Evolutionary conservation across 768 basidiomycete species (phyloP).

Genomic region (Tulasnella sp.): DNA sequence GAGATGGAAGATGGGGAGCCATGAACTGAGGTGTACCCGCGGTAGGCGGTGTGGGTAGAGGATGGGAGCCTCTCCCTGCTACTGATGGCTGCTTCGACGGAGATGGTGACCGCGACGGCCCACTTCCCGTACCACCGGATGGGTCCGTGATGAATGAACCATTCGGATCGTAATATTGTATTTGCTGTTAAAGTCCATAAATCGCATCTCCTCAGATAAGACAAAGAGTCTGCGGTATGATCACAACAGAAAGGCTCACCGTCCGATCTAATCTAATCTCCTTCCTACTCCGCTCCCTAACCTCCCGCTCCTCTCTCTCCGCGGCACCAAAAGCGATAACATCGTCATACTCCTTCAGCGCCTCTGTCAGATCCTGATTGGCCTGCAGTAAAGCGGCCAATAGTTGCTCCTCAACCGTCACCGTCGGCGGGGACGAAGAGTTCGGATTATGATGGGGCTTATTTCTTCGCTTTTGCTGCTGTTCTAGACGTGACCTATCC

Average conservation of each 20-base stretch:
- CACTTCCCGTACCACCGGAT: slow-evolving; percentile 12
- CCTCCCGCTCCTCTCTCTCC: slow-evolving; percentile 40
- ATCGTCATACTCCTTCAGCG: slow-evolving; percentile 66
- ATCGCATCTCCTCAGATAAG: too few species aligned
- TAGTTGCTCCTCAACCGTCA: slow-evolving; percentile 64
- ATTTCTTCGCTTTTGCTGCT: slow-evolving; percentile 22
- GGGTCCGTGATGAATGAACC: slow-evolving; percentile 19
- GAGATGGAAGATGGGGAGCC: too few species aligned
- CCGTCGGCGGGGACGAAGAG: slow-evolving; percentile 18
- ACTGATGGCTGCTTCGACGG: slow-evolving; percentile 17
- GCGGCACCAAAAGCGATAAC: slow-evolving; percentile 53
- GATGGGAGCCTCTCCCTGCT: slow-evolving; percentile 17
- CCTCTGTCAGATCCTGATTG: slow-evolving; percentile 57
- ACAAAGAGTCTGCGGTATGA: too few species aligned
- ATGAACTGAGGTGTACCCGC: neutral
- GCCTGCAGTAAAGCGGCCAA: slow-evolving; percentile 62
- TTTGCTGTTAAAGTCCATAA: slow-evolving; percentile 17
- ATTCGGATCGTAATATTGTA: slow-evolving; percentile 20
- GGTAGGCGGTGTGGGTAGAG: slow-evolving; percentile 15
- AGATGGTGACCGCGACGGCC: slow-evolving; percentile 28
- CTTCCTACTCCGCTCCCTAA: slow-evolving; percentile 57
- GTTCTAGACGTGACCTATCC: slow-evolving; percentile 37
- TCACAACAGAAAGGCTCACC: slow-evolving; percentile 42
- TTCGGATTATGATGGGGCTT: too few species aligned
- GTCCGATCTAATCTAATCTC: slow-evolving; percentile 55